Conservation (phyloP, 2,329 filamentous ascomycete genomes). For the Fusarium sp. region DNA sequence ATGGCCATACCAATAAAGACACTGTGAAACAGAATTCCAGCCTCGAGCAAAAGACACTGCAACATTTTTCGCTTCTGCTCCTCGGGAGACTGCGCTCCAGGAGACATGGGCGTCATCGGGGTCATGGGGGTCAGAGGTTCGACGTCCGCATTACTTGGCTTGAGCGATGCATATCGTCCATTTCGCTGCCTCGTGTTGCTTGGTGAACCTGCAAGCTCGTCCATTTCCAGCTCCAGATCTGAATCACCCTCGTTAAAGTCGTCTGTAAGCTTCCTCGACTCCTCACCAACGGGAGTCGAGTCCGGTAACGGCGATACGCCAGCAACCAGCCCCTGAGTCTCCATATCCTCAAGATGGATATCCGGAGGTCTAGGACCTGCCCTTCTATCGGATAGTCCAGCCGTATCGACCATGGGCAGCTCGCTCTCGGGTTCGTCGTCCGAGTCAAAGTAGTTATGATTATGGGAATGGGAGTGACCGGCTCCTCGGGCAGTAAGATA, state of each 20-base stretch:
- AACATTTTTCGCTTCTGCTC: slow-evolving; percentile 76
- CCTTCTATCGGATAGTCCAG: slow-evolving; percentile 55
- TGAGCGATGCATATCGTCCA: slow-evolving; percentile 50
- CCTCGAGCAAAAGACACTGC: slow-evolving; percentile 84
- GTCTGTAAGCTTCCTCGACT: slow-evolving; percentile 46
- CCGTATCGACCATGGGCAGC: slow-evolving; percentile 40
- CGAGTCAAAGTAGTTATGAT: slow-evolving; percentile 62
- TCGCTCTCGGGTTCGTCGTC: slow-evolving; percentile 55
- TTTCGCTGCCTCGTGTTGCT: slow-evolving; percentile 41
- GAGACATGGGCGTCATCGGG: slow-evolving; percentile 39
- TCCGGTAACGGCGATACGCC: slow-evolving; percentile 70
- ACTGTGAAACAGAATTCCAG: slow-evolving; percentile 86
- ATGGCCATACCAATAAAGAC: slow-evolving; percentile 91
- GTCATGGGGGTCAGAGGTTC: slow-evolving; percentile 44
- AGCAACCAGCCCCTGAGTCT: slow-evolving; percentile 67
- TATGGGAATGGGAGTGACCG: slow-evolving; percentile 70
- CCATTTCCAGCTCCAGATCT: slow-evolving; percentile 70
- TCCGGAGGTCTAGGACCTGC: slow-evolving; percentile 58
- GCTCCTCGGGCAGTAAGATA: slow-evolving; percentile 82
- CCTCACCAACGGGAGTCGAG: slow-evolving; percentile 58
- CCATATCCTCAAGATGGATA: slow-evolving; percentile 65
- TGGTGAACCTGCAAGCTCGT: slow-evolving; percentile 65
- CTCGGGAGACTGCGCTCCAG: slow-evolving; percentile 58
- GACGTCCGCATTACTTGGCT: slow-evolving; percentile 41
- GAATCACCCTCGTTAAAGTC: slow-evolving; percentile 61